Conservation (phyloP, 2,329 filamentous ascomycete species). For the Arthrobotrys musiformis region DNA sequence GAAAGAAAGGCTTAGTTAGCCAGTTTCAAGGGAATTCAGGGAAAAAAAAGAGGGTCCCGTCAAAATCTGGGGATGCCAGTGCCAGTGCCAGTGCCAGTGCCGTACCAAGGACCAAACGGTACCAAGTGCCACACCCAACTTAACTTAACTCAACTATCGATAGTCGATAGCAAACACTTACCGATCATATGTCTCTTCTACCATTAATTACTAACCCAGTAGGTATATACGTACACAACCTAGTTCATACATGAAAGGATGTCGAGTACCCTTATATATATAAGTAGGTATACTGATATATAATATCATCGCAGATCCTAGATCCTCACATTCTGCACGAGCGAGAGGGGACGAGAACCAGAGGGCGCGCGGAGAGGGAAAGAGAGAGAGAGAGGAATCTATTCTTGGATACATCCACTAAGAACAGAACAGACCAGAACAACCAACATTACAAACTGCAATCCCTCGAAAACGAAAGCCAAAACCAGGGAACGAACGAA, state of each 20-base stretch:
- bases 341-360: background rate
- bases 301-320: background rate
- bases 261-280: background rate
- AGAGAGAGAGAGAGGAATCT: background rate
- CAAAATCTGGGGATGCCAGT: background rate
- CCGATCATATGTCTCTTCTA: too few species aligned
- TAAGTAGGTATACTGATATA: background rate
- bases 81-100: too few species aligned
- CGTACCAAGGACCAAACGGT: too few species aligned
- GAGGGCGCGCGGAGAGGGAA: background rate
- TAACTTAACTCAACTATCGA: too few species aligned
- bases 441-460: background rate
- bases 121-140: too few species aligned
- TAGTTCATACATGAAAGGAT: too few species aligned
- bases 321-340: background rate
- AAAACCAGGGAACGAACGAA: background rate
- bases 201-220: too few species aligned
- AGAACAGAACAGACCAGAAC: slow-evolving; percentile 1
- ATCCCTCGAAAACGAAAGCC: background rate
- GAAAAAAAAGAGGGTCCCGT: background rate
- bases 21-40: too few species aligned
- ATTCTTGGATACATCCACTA: background rate
- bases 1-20: background rate
- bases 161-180: too few species aligned
- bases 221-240: too few species aligned